These are phyloP conservation scores for Eimeria maxima DNA, from an alignment of 169 alveolate species.

Conservation along the genomic window DNA sequence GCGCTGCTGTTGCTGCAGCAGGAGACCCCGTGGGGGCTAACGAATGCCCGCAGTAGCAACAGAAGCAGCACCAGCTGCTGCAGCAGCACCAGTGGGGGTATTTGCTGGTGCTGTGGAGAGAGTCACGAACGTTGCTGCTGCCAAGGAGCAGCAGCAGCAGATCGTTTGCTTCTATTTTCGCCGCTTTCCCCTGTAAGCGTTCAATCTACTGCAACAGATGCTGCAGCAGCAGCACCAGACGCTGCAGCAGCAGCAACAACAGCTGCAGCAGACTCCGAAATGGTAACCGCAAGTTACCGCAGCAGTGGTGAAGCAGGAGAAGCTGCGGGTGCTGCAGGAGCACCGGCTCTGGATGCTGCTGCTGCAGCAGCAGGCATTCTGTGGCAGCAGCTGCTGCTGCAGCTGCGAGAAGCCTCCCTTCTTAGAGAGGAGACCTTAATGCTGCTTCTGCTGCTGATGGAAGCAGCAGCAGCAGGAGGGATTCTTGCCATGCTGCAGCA, in stretches of 20 bases:
- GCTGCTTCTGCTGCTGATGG: constrained; percentile 66
- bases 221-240: background rate
- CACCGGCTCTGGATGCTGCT: background rate
- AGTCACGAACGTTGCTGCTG: constrained; percentile 23
- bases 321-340: constrained; percentile 10
- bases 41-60: background rate
- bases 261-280: background rate
- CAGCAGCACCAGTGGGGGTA: constrained; percentile 2
- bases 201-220: constrained; percentile 10
- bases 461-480: constrained; percentile 51
- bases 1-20: constrained; percentile 63
- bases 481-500: constrained; percentile 10
- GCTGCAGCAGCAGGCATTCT: constrained; percentile 46
- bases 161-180: background rate
- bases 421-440: background rate
- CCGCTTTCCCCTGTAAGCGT: constrained; percentile 24
- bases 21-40: background rate
- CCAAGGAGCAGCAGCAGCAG: constrained; percentile 31
- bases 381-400: constrained; percentile 74
- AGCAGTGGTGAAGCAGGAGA: background rate
- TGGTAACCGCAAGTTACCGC: background rate
- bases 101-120: constrained; percentile 49
- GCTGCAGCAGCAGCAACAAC: constrained; percentile 16
- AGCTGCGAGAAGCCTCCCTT: background rate
- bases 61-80: constrained; percentile 46